These are phyloP conservation scores for Croton laevigatus DNA, from an alignment of 441 rosid species.

Conservation along the genomic window DNA sequence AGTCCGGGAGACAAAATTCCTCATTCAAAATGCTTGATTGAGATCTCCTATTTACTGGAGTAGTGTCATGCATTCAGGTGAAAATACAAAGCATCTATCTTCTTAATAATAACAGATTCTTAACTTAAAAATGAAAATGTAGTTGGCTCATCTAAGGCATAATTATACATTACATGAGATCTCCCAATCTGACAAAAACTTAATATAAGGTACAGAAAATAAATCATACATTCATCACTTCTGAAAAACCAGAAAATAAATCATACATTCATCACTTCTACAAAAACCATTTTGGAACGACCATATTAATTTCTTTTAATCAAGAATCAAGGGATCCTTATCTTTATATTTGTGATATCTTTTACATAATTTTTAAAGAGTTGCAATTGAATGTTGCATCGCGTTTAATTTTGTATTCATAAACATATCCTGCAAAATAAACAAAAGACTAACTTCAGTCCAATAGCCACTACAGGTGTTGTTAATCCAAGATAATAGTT, in stretches of 20 bases:
- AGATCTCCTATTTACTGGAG: no score
- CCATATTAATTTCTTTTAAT: conserved; percentile 22
- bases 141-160: neutral
- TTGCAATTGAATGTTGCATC: conserved; percentile 90
- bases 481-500: neutral
- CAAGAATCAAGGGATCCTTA: conserved; percentile 59
- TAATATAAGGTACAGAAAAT: no score
- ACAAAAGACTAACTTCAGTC: neutral
- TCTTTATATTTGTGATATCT: conserved; percentile 55
- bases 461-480: neutral
- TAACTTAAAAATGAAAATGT: no score
- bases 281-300: neutral
- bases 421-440: conserved; percentile 69
- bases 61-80: no score
- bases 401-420: conserved; percentile 79
- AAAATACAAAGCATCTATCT: neutral
- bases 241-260: neutral
- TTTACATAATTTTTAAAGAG: conserved; percentile 66
- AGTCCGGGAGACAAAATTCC: no score
- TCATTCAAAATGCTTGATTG: no score
- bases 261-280: neutral
- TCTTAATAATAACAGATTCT: neutral
- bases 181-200: neutral
- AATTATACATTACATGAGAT: no score
- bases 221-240: no score